Conservation (phyloP, 1,284 basidiomycete species). For the Amylostereum areolatum region DNA sequence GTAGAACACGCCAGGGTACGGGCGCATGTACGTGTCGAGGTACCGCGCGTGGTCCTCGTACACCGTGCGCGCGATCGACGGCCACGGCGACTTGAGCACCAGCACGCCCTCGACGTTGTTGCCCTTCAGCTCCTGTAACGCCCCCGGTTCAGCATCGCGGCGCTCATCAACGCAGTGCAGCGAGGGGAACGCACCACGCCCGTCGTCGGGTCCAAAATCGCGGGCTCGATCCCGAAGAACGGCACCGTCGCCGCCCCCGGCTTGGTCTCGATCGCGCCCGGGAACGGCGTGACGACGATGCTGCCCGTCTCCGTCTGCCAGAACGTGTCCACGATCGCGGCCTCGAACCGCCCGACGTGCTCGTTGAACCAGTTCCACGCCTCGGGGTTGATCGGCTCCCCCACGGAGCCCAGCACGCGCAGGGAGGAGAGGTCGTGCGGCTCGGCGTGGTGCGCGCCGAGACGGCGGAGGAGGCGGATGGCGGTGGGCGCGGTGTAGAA, state of each 20-base stretch:
- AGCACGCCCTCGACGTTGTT: conserved; percentile 91
- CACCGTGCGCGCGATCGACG: conserved; percentile 92
- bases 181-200: conserved; percentile 42
- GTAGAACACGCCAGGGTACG: conserved; percentile 89
- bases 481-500: conserved; percentile 93
- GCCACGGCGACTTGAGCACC: conserved; percentile 86
- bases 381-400: conserved; percentile 99
- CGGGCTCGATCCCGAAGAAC: conserved; percentile 94
- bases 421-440: conserved; percentile 80
- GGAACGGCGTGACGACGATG: conserved; percentile 92
- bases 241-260: conserved; percentile 95
- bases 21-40: conserved; percentile 92
- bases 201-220: conserved; percentile 79
- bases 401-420: conserved; percentile 88
- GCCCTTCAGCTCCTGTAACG: conserved; percentile 62
- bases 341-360: conserved; percentile 83
- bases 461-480: conserved; percentile 85
- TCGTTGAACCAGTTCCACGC: conserved; percentile 99
- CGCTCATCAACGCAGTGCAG: too few relatives aligned
- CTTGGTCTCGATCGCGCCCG: conserved; percentile 93
- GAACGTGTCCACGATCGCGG: conserved; percentile 94
- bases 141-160: too few relatives aligned
- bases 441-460: conserved; percentile 86
- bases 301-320: conserved; percentile 99
- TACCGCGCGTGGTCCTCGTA: conserved; percentile 80